phyloP scores from a whole-genome alignment of 192 early-diverging fungal species.

The Coemansia sp. region DNA sequence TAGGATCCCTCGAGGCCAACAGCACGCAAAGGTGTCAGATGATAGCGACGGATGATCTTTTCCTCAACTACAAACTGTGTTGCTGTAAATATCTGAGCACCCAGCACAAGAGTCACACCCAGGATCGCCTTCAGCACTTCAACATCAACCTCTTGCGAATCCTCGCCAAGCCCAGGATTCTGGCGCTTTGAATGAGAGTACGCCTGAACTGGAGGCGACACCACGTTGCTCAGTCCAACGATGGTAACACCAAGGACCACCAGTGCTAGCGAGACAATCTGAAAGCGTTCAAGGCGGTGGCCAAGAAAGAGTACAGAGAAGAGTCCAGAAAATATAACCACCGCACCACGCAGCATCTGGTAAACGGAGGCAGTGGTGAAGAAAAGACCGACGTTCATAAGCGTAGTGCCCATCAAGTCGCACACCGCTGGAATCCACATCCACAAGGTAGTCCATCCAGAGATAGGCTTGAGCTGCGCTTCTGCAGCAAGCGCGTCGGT shows the following conservation, averaged over 20 bases:
- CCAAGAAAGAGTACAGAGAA: constrained; percentile 85
- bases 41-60: constrained; percentile 80
- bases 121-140: constrained; percentile 61
- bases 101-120: constrained; percentile 81
- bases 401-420: constrained; percentile 72
- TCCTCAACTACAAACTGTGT: constrained; percentile 97
- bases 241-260: constrained; percentile 87
- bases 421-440: constrained; percentile 71
- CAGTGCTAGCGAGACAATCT: constrained; percentile 79
- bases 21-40: constrained; percentile 80
- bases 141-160: constrained; percentile 24
- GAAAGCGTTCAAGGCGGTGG: constrained; percentile 71
- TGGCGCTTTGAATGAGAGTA: not conserved
- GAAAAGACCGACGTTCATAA: constrained; percentile 98
- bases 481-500: not conserved
- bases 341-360: constrained; percentile 95
- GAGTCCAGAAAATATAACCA: constrained; percentile 92
- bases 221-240: constrained; percentile 73
- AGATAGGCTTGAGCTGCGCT: constrained; percentile 44
- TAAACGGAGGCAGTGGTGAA: constrained; percentile 88
- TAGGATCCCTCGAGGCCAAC: constrained; percentile 94
- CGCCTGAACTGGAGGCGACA: constrained; percentile 46
- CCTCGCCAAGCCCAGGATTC: constrained; percentile 12
- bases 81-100: constrained; percentile 92
- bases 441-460: constrained; percentile 56